phyloP scores from a whole-genome alignment of 2,329 filamentous ascomycete genomes.

The Tolypocladium album region DNA sequence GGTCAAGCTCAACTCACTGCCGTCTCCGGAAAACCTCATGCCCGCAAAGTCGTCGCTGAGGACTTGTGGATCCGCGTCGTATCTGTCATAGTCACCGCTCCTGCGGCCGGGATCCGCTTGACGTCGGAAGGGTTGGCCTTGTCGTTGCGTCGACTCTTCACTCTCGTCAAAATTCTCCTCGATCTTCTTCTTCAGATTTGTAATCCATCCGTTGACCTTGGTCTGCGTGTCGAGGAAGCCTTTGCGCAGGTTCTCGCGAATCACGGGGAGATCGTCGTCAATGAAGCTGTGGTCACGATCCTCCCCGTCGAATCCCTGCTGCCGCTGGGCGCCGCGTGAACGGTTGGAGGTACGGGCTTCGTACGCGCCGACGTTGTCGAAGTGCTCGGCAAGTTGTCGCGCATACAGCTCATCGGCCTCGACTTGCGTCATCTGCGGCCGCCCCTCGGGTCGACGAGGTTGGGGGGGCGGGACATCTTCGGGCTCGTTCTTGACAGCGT shows the following conservation, averaged over 20 bases:
- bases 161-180: constrained; percentile 78
- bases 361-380: constrained; percentile 53
- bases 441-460: constrained; percentile 63
- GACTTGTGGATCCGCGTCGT: constrained; percentile 88
- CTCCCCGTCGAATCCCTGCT: constrained; percentile 31
- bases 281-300: constrained; percentile 82
- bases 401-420: constrained; percentile 89
- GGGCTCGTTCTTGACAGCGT: constrained; percentile 46
- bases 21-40: constrained; percentile 51
- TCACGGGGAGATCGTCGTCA: constrained; percentile 89
- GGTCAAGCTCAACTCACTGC: constrained; percentile 36
- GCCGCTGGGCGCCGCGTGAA: constrained; percentile 26
- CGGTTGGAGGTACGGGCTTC: constrained; percentile 43
- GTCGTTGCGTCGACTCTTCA: constrained; percentile 29
- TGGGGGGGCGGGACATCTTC: constrained; percentile 56
- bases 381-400: constrained; percentile 86
- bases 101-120: constrained; percentile 54
- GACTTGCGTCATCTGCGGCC: constrained; percentile 62
- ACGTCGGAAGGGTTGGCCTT: constrained; percentile 29
- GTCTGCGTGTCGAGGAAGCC: constrained; percentile 91
- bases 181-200: constrained; percentile 81
- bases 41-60: constrained; percentile 80
- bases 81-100: constrained; percentile 82
- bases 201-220: constrained; percentile 89
- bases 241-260: constrained; percentile 85